A percentile compares a stretch with the other conserved stretches of the same genome.
Conservation (phyloP, 106 monocot species). For the Agapanthus africanus region DNA sequence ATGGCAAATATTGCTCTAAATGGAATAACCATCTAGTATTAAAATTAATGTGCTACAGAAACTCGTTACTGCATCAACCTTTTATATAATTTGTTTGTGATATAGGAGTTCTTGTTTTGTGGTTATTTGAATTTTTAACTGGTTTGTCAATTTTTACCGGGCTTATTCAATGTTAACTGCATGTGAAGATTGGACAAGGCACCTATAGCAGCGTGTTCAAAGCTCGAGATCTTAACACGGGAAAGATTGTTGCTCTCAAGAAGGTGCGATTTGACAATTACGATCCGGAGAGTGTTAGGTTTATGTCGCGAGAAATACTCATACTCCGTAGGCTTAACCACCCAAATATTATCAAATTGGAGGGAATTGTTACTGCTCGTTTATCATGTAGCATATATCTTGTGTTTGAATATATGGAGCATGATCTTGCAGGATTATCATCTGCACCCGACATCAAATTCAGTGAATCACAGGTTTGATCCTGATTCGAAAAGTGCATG, state of each 20-base stretch:
- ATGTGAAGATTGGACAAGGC: slow-evolving; percentile 78
- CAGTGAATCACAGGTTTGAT: slow-evolving; percentile 67
- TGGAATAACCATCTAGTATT: no score
- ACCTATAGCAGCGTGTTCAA: slow-evolving; percentile 91
- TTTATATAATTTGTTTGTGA: no score
- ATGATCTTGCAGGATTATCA: slow-evolving; percentile 81
- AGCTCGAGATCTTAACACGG: slow-evolving; percentile 70
- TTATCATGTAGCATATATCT: slow-evolving; percentile 69
- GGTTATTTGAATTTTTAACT: not conserved
- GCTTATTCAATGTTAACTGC: slow-evolving; percentile 11
- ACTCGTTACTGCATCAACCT: not conserved
- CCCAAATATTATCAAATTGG: slow-evolving; percentile 68
- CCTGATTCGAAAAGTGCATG: not conserved
- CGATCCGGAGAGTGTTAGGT: slow-evolving; percentile 82
- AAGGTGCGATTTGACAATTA: slow-evolving; percentile 89
- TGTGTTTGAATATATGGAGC: slow-evolving; percentile 93
- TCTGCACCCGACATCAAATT: slow-evolving; percentile 61
- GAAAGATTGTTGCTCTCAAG: slow-evolving; percentile 77
- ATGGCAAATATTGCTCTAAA: no score
- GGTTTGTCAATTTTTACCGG: slow-evolving; percentile 18
- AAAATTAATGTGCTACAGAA: not conserved
- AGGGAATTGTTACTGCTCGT: slow-evolving; percentile 69
- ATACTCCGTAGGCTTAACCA: slow-evolving; percentile 85
- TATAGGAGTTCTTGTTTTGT: no score
- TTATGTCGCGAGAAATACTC: slow-evolving; percentile 87